Evolutionary conservation across 169 alveolate species (phyloP), one percentile per base, ranked within the genome.

Genomic region (Plasmodium malariae): DNA sequence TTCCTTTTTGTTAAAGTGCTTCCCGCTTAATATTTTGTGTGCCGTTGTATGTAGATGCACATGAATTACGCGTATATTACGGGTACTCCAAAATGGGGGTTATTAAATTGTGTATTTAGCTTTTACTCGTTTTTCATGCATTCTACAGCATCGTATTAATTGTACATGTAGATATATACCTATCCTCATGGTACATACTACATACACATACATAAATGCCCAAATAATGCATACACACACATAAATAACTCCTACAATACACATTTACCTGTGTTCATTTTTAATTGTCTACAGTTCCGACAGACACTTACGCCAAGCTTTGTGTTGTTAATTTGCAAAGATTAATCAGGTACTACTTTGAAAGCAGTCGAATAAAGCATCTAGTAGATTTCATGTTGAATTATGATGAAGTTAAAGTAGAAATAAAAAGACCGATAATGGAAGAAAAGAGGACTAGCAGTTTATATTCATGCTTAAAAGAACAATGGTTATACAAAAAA

Each of bases 401-500:
- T 19, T 83, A 67, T 70, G 49, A 67, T n/a, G 72, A 83, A 83
- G 32, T 54, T n/a, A 21, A 65, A 34, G 14, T 83, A 34, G 74
- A 48, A 28, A 68, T 40, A 14, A 30, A 76, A 36, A 48, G 49
- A 43, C 34, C 28, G 6, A 5, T 7, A 43, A 51, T 51, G 17
- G 51, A 83, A 0, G 71, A 43, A 36, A 67, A 54, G 19, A 45
- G 36, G 0, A 14, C 32, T 51, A 83, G 32, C 21, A 54, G 34
- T 83, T 4, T 83, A 30, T 83, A 83, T 60, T 30, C 17, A 11
- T 83, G 91, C 24, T 32, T 83, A 67, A 83, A 59, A 51, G 85
- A 67, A 12, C 85, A 83, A 43, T 83, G 91, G 91, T 3, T 83
- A 14, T 83, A 83, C 30, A 83, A 83, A 34, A 45, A 65, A 40